Percentiles rank a stretch among this genome's conserved stretches.
Conservation (phyloP, 148 eudicot genomes). For the Gaultheria prostrata region DNA sequence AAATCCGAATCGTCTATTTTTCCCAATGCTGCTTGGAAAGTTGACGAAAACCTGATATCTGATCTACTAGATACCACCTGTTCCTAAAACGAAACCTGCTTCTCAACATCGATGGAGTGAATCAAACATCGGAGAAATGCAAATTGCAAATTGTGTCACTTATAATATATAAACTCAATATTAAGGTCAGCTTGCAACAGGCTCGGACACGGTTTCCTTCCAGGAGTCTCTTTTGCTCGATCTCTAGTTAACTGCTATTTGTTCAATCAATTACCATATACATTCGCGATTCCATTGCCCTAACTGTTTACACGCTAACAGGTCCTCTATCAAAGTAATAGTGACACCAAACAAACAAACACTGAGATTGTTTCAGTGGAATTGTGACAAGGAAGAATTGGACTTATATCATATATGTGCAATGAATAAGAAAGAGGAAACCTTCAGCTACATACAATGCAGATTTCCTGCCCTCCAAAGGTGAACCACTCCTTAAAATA, state of each 20-base stretch:
- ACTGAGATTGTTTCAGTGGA: background rate
- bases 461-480: conserved; percentile 5
- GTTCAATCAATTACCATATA: background rate
- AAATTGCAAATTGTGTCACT: background rate
- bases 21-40: too few relatives aligned
- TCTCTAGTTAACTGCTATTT: background rate
- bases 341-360: background rate
- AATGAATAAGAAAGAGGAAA: background rate
- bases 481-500: background rate
- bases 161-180: background rate
- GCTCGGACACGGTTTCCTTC: background rate
- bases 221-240: background rate
- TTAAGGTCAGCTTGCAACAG: background rate
- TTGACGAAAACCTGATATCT: background rate
- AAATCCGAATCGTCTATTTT: background rate
- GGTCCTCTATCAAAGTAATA: background rate
- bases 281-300: background rate
- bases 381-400: background rate
- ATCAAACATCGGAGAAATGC: background rate
- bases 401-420: background rate
- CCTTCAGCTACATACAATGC: conserved; percentile 14
- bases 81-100: background rate
- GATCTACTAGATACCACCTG: background rate
- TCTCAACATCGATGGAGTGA: background rate
- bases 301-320: background rate